These are phyloP conservation scores for Kluyveromyces lactis DNA, from an alignment of 805 yeast species.

Conservation along the genomic window DNA sequence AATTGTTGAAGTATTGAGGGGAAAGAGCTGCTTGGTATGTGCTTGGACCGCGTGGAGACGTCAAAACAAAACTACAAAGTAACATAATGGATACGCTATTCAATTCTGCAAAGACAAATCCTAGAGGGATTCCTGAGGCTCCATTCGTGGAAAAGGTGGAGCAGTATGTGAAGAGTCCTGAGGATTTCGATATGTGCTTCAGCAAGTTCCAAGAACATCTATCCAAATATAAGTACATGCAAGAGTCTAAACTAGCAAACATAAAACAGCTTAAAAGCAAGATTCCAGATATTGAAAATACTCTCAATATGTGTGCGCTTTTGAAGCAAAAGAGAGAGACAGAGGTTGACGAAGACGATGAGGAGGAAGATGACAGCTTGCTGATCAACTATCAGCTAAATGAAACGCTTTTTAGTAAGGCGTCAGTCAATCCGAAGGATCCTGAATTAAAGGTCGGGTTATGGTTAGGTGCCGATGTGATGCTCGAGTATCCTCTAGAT, in stretches of 20 bases:
- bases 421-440: slow-evolving; percentile 54
- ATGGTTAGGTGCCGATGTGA: slow-evolving; percentile 98
- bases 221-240: slow-evolving; percentile 88
- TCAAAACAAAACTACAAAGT: too few relatives aligned
- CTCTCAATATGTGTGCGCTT: slow-evolving; percentile 63
- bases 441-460: slow-evolving; percentile 49
- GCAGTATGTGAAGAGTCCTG: slow-evolving; percentile 56
- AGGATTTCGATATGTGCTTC: slow-evolving; percentile 64
- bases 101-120: slow-evolving; percentile 59
- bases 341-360: slow-evolving; percentile 27
- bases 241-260: slow-evolving; percentile 29
- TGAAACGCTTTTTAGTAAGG: slow-evolving; percentile 85
- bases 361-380: slow-evolving; percentile 32
- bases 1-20: too few relatives aligned
- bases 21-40: too few relatives aligned
- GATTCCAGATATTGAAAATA: slow-evolving; percentile 87
- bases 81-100: slow-evolving; percentile 21
- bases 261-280: slow-evolving; percentile 35
- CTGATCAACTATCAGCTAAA: slow-evolving; percentile 85
- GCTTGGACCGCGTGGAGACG: too few relatives aligned
- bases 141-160: slow-evolving; percentile 85
- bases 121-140: slow-evolving; percentile 95
- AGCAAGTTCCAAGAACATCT: slow-evolving; percentile 75
- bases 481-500: slow-evolving; percentile 86
- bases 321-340: slow-evolving; percentile 41